A percentile compares a stretch with the other conserved stretches of the same genome.
These are phyloP conservation scores for Flaveria bidentis DNA, from an alignment of 129 eudicot genomes.

Conservation along the genomic window DNA sequence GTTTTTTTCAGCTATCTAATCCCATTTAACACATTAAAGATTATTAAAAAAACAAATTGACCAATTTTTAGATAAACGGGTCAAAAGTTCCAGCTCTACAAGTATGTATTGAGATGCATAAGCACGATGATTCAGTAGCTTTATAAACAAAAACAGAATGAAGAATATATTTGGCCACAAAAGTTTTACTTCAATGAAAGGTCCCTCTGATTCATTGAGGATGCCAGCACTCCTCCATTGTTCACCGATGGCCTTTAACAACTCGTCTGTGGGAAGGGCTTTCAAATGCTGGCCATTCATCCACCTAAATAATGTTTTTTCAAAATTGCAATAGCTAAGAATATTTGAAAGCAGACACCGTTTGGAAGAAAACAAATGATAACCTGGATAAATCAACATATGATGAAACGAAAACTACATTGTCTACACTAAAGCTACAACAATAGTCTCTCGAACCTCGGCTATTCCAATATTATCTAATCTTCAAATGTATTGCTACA, in stretches of 20 bases:
- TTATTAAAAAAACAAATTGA: background rate
- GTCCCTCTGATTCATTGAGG: constrained; percentile 66
- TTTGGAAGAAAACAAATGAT: constrained; percentile 4
- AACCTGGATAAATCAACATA: constrained; percentile 27
- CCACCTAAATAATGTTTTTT: constrained; percentile 63
- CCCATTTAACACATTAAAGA: background rate
- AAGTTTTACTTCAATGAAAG: constrained; percentile 60
- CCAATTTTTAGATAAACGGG: background rate
- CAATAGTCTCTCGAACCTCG: background rate
- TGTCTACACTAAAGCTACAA: constrained; percentile 10
- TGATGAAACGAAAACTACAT: constrained; percentile 8
- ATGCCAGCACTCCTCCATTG: constrained; percentile 69
- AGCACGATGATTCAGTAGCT: background rate
- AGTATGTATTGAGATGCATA: constrained; percentile 7
- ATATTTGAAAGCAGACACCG: constrained; percentile 17
- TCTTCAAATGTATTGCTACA: constrained; percentile 5
- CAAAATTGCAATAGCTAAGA: background rate
- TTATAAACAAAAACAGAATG: background rate
- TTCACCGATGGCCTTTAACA: constrained; percentile 62
- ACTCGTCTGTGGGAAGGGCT: constrained; percentile 69
- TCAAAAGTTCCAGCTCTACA: background rate
- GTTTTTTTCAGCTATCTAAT: background rate
- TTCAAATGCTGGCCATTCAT: constrained; percentile 93
- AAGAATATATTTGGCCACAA: constrained; percentile 11
- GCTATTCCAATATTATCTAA: constrained; percentile 11